These are phyloP conservation scores for Backusella parvicylindrica DNA, from an alignment of 192 early-diverging fungal genomes.

Conservation along the genomic window DNA sequence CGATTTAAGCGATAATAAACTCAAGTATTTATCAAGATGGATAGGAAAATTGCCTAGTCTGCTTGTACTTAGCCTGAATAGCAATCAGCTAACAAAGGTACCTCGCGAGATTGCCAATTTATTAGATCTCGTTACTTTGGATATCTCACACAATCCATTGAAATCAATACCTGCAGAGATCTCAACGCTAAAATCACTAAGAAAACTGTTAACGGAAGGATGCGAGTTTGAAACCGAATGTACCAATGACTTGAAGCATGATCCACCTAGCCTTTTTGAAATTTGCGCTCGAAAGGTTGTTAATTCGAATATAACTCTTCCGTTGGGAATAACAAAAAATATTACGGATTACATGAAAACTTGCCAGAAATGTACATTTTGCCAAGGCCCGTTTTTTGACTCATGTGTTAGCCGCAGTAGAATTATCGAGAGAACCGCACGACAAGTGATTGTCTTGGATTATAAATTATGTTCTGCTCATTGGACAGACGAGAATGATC, in stretches of 20 bases:
- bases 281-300: conserved; percentile 72
- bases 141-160: conserved; percentile 67
- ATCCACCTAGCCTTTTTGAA: conserved; percentile 70
- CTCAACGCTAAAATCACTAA: conserved; percentile 62
- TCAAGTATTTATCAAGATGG: conserved; percentile 57
- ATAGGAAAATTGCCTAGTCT: conserved; percentile 65
- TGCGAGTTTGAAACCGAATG: conserved; percentile 53
- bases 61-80: conserved; percentile 53
- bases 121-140: conserved; percentile 58
- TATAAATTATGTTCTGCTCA: conserved; percentile 72
- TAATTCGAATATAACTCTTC: conserved; percentile 59
- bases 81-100: conserved; percentile 57
- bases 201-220: conserved; percentile 51
- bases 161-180: conserved; percentile 68
- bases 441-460: conserved; percentile 55
- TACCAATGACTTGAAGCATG: conserved; percentile 34
- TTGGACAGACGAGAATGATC: conserved; percentile 71
- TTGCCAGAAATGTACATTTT: conserved; percentile 65
- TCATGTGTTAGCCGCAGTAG: conserved; percentile 52
- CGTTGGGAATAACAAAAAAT: conserved; percentile 43
- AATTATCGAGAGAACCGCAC: conserved; percentile 57
- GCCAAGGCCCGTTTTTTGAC: conserved; percentile 78
- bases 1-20: conserved; percentile 59
- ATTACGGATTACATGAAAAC: conserved; percentile 64
- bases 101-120: conserved; percentile 65